Evolutionary conservation across 192 early-diverging fungal species (phyloP).

Genomic region (Geosiphon pyriformis): DNA sequence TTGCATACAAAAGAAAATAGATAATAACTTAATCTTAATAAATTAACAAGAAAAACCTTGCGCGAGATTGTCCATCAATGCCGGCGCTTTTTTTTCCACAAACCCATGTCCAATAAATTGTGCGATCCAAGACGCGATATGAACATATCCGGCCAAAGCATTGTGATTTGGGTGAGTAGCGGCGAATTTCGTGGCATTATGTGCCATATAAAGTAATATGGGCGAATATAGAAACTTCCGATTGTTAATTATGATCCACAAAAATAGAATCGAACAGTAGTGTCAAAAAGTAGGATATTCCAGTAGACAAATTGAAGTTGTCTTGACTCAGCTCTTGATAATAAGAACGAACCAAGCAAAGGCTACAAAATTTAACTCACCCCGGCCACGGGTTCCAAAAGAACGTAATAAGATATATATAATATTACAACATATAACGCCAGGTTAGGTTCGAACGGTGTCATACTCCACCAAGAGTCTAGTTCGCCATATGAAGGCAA

Average conservation of each 20-base stretch:
- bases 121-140: conserved; percentile 72
- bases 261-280: no score
- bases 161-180: conserved; percentile 44
- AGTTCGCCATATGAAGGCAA: conserved; percentile 29
- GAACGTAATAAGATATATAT: conserved; percentile 71
- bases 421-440: conserved; percentile 52
- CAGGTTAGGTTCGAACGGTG: conserved; percentile 39
- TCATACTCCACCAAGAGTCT: conserved; percentile 14
- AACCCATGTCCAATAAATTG: conserved; percentile 92
- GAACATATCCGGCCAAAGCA: conserved; percentile 51
- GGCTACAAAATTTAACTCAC: conserved; percentile 40
- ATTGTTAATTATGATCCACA: no score
- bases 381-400: conserved; percentile 64
- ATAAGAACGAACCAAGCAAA: not conserved
- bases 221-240: conserved; percentile 56
- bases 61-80: conserved; percentile 76
- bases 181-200: conserved; percentile 61
- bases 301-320: not conserved
- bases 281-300: no score
- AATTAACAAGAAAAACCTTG: conserved; percentile 53
- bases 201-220: conserved; percentile 53
- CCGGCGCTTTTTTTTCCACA: conserved; percentile 81
- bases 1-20: no score
- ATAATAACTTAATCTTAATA: no score
- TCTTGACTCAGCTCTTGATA: not conserved